These are phyloP conservation scores for Rhizopogon salebrosus DNA, from an alignment of 768 basidiomycete genomes.

Conservation along the genomic window DNA sequence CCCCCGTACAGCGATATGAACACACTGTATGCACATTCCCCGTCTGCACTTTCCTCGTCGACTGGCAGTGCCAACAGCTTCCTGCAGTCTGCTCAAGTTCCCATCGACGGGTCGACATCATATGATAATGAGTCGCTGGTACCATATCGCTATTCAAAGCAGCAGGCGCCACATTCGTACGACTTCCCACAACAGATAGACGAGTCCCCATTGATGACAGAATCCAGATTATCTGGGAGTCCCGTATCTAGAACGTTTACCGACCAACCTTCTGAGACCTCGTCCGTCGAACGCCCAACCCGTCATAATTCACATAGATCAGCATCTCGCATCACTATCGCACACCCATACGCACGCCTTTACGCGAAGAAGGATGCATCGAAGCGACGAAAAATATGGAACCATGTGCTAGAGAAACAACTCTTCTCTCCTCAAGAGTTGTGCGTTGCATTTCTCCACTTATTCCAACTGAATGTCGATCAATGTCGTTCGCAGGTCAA, in stretches of 20 bases:
- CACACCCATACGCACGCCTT: slow-evolving; percentile 67
- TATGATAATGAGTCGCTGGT: not conserved
- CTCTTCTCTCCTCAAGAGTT: slow-evolving; percentile 65
- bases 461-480: not conserved
- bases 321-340: slow-evolving; percentile 30
- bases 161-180: slow-evolving; percentile 9
- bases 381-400: slow-evolving; percentile 74
- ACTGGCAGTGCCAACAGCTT: too few species aligned
- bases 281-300: slow-evolving; percentile 10
- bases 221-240: slow-evolving; percentile 2
- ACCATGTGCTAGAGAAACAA: slow-evolving; percentile 68
- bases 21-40: not conserved
- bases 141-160: slow-evolving; percentile 1
- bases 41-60: slow-evolving; percentile 3
- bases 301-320: slow-evolving; percentile 14
- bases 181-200: not conserved
- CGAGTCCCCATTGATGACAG: slow-evolving; percentile 7
- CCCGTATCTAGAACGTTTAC: not conserved
- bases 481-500: slow-evolving; percentile 37
- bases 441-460: slow-evolving; percentile 30
- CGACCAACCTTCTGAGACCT: not conserved
- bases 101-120: not conserved
- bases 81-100: slow-evolving; percentile 2
- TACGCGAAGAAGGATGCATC: slow-evolving; percentile 57
- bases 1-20: not conserved